Conservation (phyloP, 78 protist genomes). For the Parvularia atlantis region DNA sequence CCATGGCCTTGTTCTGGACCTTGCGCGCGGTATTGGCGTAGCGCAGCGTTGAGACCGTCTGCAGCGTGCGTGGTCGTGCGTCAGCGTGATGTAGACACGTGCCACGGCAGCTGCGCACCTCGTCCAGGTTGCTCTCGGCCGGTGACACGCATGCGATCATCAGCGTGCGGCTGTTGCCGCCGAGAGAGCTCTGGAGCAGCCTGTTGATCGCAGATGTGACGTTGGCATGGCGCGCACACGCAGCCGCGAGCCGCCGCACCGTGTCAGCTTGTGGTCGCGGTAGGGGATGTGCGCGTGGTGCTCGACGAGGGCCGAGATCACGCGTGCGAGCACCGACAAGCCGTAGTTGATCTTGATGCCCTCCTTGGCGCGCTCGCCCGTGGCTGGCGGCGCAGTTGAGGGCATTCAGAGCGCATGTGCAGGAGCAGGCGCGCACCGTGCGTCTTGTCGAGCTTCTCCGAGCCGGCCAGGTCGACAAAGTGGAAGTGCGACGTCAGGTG, state of each 20-base stretch:
- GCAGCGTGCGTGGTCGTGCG: too few species aligned
- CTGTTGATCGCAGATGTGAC: not conserved
- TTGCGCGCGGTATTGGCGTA: conserved; percentile 65
- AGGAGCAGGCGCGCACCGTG: not conserved
- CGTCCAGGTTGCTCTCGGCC: conserved; percentile 11
- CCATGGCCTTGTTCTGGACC: too few species aligned
- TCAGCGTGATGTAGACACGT: too few species aligned
- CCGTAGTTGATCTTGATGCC: conserved; percentile 60
- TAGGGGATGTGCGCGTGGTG: conserved; percentile 53
- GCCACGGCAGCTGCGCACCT: too few species aligned
- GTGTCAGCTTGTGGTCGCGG: conserved; percentile 55
- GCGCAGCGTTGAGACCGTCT: conserved; percentile 52
- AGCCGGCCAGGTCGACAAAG: conserved; percentile 65
- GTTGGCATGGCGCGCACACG: not conserved
- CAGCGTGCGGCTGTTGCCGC: conserved; percentile 55
- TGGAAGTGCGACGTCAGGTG: conserved; percentile 19
- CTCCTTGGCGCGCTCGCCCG: conserved; percentile 38
- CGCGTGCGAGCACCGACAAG: conserved; percentile 56
- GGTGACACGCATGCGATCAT: conserved; percentile 61
- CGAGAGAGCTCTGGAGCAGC: conserved; percentile 51
- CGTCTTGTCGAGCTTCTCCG: conserved; percentile 6
- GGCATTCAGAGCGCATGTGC: too few species aligned
- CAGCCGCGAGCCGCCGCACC: not conserved
- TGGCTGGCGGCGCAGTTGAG: too few species aligned
- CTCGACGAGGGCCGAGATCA: conserved; percentile 62